Evolutionary conservation across 306 rosid species (phyloP).

Genomic region (Prunus davidiana): DNA sequence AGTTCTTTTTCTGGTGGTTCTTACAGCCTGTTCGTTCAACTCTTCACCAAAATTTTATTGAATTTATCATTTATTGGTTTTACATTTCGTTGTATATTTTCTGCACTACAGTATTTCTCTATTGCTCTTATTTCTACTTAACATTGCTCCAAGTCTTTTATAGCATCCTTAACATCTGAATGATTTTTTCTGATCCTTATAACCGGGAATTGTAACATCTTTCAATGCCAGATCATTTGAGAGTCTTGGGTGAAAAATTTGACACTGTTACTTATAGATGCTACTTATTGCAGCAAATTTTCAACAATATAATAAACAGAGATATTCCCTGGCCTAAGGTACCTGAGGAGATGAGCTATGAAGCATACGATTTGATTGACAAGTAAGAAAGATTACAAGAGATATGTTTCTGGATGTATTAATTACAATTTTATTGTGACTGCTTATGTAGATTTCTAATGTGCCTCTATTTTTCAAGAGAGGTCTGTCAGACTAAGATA

Average conservation of each 20-base stretch:
- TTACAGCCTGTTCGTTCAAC: not conserved
- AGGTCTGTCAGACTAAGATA: not conserved
- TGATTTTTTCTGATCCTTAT: not conserved
- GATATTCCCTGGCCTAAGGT: conserved; percentile 89
- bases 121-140: not conserved
- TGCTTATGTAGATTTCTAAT: not conserved
- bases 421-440: not conserved
- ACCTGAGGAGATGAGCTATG: conserved; percentile 81
- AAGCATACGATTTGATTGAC: conserved; percentile 76
- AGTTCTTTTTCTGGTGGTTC: too few relatives aligned
- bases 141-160: not conserved
- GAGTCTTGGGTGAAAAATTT: too few relatives aligned
- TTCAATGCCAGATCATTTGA: too few relatives aligned
- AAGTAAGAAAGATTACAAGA: conserved; percentile 51
- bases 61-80: not conserved
- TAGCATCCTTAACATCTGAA: not conserved
- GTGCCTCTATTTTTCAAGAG: not conserved
- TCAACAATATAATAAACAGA: conserved; percentile 90
- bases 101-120: not conserved
- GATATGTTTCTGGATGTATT: conserved; percentile 16
- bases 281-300: conserved; percentile 71
- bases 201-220: not conserved
- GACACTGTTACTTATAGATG: conserved; percentile 15
- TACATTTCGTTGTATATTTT: not conserved
- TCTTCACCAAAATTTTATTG: not conserved